Evolutionary conservation across 345 rosid species (phyloP), one percentile per base, ranked within the genome.

Genomic region (Aquilaria yunnanensis): DNA sequence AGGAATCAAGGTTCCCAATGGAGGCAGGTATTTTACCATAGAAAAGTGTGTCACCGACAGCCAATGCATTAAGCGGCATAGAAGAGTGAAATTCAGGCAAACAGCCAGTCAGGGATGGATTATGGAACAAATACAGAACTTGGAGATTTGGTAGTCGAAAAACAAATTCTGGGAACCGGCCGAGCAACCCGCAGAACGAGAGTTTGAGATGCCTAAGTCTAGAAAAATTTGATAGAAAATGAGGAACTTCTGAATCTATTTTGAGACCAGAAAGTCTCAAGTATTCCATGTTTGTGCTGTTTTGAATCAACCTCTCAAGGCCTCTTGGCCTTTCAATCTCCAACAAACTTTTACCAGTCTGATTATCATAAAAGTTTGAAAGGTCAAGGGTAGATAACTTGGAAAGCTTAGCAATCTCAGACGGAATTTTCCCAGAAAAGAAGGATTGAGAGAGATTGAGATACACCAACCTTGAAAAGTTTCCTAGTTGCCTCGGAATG

Each of bases 381-480:
- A 71, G 58, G 54, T 72, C 76, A 32, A 73, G 62, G 4, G 47
- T 56, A 14, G 60, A 45, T 62, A 67, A 66, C 31, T 61, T 56
- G 52, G 63, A 55, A 34, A 72, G 51, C 34, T 52, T 47, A 4
- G 64, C 57, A 11, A 72, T 47, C 10, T 50, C 63, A 14, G 12
- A 30, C n/a, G 75, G 75, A 9, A 72, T 52, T 29, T 56, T 63
- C 12, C 71, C 75, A 10, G 47, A 37, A 31, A 65, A 55, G 10
- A 12, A 34, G 30, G 65, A 71, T 0, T 5, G 0, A 16, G 59
- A 65, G 12, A 65, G 66, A 57, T 65, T 8, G 16, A 72, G 60
- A 30, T 63, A 49, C 23, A 32, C 49, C 2, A 70, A 56, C 31
- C 56, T 55, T 12, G 58, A 4, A 31, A 55, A 13, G 8, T 41